Evolutionary conservation across 2,329 filamentous ascomycete species (phyloP).

Genomic region (Cercospora zeae-maydis): DNA sequence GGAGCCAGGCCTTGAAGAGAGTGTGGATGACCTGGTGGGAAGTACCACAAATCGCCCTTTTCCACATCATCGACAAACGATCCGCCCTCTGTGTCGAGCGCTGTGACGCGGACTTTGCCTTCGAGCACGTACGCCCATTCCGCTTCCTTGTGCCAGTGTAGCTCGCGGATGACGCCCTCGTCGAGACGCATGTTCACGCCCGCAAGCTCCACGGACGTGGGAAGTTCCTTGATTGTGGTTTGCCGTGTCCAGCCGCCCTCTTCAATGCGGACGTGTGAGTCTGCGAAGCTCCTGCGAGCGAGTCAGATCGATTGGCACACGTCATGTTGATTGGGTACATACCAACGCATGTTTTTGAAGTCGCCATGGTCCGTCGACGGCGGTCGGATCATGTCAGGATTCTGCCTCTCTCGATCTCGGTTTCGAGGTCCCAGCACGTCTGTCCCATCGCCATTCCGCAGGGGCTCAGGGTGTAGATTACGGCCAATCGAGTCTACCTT

Average conservation of each 20-base stretch:
- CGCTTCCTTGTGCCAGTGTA: conserved; percentile 78
- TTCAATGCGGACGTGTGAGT: conserved; percentile 51
- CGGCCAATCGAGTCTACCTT: conserved; percentile 60
- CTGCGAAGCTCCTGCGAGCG: conserved; percentile 40
- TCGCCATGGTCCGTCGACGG: conserved; percentile 70
- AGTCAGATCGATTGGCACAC: neutral
- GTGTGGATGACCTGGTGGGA: conserved; percentile 73
- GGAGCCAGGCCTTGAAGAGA: conserved; percentile 68
- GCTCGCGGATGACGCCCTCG: conserved; percentile 67
- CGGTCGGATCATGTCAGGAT: conserved; percentile 67
- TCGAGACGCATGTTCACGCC: conserved; percentile 77
- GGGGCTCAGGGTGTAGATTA: conserved; percentile 61
- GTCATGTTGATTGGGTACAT: conserved; percentile 28
- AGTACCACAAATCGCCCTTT: conserved; percentile 78
- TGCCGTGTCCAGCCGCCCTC: conserved; percentile 75
- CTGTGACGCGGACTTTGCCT: conserved; percentile 67
- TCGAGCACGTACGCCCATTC: conserved; percentile 71
- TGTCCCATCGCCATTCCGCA: conserved; percentile 50
- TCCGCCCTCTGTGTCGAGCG: conserved; percentile 69
- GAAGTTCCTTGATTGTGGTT: conserved; percentile 64
- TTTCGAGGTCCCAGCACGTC: conserved; percentile 69
- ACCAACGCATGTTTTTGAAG: conserved; percentile 68
- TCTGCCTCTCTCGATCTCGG: conserved; percentile 62
- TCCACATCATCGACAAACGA: conserved; percentile 73
- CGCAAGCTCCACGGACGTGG: conserved; percentile 65